Evolutionary conservation across 371 early-diverging fungal species (phyloP).

Genomic region (Mucor mucedo): DNA sequence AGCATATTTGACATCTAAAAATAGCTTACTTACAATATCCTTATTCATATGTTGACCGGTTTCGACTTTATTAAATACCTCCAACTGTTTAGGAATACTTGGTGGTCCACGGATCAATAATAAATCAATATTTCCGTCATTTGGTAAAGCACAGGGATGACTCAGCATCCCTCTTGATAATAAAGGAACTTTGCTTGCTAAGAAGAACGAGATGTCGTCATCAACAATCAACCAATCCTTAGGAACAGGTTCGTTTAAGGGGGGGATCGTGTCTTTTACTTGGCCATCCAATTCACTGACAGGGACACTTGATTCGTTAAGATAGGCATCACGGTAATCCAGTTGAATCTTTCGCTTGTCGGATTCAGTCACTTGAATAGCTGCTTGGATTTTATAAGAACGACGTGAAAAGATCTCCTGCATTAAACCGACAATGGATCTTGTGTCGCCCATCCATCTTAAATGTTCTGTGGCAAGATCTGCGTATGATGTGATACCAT

Average conservation of each 20-base stretch:
- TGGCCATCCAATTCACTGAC: conserved; percentile 8
- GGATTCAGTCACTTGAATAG: conserved; percentile 55
- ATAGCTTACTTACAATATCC: conserved; percentile 47
- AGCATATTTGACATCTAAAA: background rate
- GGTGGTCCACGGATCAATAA: conserved; percentile 49
- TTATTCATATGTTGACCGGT: conserved; percentile 57
- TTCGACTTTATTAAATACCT: conserved; percentile 55
- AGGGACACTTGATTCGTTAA: conserved; percentile 3
- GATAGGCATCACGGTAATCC: conserved; percentile 16
- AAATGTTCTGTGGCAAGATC: conserved; percentile 67
- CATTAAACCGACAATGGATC: conserved; percentile 55
- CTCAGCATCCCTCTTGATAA: conserved; percentile 56
- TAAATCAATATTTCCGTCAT: conserved; percentile 64
- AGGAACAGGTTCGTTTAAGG: conserved; percentile 46
- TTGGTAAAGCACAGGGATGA: conserved; percentile 63
- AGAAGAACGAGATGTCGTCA: conserved; percentile 51
- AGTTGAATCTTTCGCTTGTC: conserved; percentile 49
- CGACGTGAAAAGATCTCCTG: conserved; percentile 53
- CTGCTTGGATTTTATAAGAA: conserved; percentile 51
- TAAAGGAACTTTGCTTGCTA: conserved; percentile 63
- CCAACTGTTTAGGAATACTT: conserved; percentile 37
- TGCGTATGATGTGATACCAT: conserved; percentile 67
- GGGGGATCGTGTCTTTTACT: conserved; percentile 36
- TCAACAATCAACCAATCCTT: conserved; percentile 58
- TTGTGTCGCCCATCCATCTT: conserved; percentile 70